Percentiles rank a stretch among this genome's conserved stretches.
phyloP scores from a whole-genome alignment of 2,329 filamentous ascomycete genomes.

The Mycosphaerelloides madeirae region DNA sequence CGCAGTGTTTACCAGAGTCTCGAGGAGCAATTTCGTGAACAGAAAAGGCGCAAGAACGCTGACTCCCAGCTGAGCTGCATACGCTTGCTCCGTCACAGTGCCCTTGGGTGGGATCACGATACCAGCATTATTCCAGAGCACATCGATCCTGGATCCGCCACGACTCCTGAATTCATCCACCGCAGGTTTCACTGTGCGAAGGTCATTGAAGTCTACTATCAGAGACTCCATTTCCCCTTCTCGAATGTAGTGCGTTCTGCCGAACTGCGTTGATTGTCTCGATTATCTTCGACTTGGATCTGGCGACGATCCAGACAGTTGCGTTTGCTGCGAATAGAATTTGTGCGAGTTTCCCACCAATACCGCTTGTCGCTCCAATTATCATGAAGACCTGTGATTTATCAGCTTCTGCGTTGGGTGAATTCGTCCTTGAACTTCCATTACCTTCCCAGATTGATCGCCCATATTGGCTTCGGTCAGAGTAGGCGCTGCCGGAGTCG shows the following conservation, averaged over 20 bases:
- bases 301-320: background rate
- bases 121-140: conserved; percentile 5
- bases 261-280: background rate
- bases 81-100: conserved; percentile 27
- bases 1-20: conserved; percentile 19
- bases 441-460: background rate
- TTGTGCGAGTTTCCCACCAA: background rate
- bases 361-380: background rate
- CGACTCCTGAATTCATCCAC: conserved; percentile 30
- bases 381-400: no score
- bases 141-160: conserved; percentile 25
- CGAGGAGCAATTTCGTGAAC: conserved; percentile 23
- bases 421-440: no score
- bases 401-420: no score
- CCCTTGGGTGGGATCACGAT: conserved; percentile 32
- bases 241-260: background rate
- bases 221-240: background rate
- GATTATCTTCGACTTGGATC: background rate
- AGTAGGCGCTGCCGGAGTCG: background rate
- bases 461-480: background rate
- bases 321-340: background rate
- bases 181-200: conserved; percentile 28
- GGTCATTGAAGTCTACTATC: background rate
- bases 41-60: conserved; percentile 32
- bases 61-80: conserved; percentile 32